phyloP scores from a whole-genome alignment of 2,329 filamentous ascomycete species.

The Chrysoporthe austroafricana region DNA sequence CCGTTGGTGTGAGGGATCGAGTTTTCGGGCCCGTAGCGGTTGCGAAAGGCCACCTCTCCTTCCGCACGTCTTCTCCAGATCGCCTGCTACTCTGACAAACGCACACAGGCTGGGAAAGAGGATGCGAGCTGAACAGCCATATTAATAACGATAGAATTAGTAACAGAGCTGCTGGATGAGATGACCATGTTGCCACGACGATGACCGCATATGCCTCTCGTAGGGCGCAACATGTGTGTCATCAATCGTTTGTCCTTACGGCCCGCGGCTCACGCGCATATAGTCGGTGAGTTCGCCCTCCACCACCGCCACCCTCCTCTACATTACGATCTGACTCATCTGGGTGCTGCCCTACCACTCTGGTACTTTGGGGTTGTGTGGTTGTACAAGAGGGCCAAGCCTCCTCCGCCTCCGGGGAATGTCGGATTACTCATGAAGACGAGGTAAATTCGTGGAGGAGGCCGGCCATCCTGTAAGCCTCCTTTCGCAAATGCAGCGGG shows the following conservation, averaged over 20 bases:
- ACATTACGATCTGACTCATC: conserved; percentile 23
- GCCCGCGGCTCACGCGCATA: conserved; percentile 21
- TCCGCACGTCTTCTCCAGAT: conserved; percentile 4
- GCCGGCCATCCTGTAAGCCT: not conserved
- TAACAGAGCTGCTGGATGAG: not conserved
- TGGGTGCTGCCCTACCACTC: not conserved
- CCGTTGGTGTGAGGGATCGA: too few species aligned
- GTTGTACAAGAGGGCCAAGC: conserved; percentile 14
- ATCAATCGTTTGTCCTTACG: not conserved
- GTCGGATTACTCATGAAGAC: conserved; percentile 13
- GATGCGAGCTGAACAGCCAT: not conserved
- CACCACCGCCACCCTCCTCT: not conserved
- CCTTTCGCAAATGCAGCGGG: not conserved
- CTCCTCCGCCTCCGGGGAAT: not conserved
- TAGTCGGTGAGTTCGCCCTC: conserved; percentile 23
- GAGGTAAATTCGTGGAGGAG: conserved; percentile 11
- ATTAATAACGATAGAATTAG: not conserved
- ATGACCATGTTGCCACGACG: conserved; percentile 3
- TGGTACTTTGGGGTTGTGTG: not conserved
- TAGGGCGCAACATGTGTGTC: conserved; percentile 13
- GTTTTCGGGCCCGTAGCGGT: not conserved
- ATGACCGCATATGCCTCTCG: not conserved
- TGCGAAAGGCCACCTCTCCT: conserved; percentile 15
- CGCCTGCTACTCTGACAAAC: not conserved
- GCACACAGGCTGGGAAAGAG: not conserved